Conservation (phyloP, 495 filamentous ascomycete species). For the Acidomyces sp. region DNA sequence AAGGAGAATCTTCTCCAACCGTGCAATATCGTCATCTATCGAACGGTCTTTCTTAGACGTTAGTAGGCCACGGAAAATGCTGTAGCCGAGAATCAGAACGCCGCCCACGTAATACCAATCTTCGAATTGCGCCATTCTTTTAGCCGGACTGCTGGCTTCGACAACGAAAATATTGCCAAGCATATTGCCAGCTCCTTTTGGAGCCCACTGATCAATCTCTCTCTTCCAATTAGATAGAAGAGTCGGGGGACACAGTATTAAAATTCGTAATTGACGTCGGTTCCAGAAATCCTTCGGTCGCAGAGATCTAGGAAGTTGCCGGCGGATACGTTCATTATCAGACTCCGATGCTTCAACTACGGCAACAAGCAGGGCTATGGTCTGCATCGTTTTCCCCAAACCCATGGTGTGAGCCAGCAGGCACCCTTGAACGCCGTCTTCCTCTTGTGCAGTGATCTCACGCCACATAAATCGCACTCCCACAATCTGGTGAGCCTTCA, state of each 20-base stretch:
- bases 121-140: conserved; percentile 24
- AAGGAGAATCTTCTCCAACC: conserved; percentile 10
- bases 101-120: conserved; percentile 56
- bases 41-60: conserved; percentile 24
- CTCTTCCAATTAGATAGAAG: conserved; percentile 74
- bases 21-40: neutral
- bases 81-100: conserved; percentile 60
- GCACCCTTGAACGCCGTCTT: conserved; percentile 50
- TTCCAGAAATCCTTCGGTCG: conserved; percentile 19
- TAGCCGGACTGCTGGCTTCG: conserved; percentile 13
- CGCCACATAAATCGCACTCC: conserved; percentile 88
- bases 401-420: conserved; percentile 89
- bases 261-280: conserved; percentile 39
- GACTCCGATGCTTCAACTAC: conserved; percentile 54
- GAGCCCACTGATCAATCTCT: conserved; percentile 60
- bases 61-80: conserved; percentile 45
- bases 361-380: conserved; percentile 65
- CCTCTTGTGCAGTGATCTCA: conserved; percentile 48
- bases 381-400: conserved; percentile 85
- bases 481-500: conserved; percentile 48
- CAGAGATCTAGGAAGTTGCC: conserved; percentile 55
- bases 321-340: conserved; percentile 36
- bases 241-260: conserved; percentile 64
- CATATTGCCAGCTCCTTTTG: no score
- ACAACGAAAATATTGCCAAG: conserved; percentile 23